These are phyloP conservation scores for Lotmaria passim DNA, from an alignment of 208 protist genomes.

Conservation along the genomic window DNA sequence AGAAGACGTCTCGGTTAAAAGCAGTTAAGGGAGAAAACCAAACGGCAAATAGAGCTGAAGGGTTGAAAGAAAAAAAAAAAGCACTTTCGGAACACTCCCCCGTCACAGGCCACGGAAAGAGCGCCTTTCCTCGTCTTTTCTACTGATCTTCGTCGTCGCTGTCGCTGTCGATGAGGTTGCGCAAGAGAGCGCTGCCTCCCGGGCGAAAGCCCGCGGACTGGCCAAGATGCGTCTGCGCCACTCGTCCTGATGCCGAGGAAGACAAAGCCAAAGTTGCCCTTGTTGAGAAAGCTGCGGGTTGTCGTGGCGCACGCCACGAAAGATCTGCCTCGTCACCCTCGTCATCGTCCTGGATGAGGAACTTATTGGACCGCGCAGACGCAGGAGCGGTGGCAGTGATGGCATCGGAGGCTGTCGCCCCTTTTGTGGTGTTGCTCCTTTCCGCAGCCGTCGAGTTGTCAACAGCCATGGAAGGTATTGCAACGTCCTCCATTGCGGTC, in stretches of 20 bases:
- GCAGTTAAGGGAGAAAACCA: too few relatives aligned
- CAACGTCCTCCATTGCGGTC: too few relatives aligned
- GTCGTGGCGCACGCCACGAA: neutral
- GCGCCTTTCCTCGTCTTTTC: neutral
- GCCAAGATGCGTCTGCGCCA: neutral
- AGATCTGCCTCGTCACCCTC: slow-evolving; percentile 5
- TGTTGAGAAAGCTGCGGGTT: neutral
- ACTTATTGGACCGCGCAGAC: slow-evolving; percentile 19
- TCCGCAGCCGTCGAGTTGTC: neutral
- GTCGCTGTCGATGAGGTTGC: slow-evolving; percentile 24
- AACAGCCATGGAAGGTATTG: neutral
- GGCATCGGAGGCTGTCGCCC: too few relatives aligned
- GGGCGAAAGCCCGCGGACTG: neutral
- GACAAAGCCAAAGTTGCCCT: neutral
- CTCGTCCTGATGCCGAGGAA: neutral
- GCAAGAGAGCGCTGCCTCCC: slow-evolving; percentile 9
- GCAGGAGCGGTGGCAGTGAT: neutral
- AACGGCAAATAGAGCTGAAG: too few relatives aligned
- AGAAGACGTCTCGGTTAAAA: too few relatives aligned
- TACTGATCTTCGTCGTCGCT: slow-evolving; percentile 7
- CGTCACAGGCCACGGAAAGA: too few relatives aligned
- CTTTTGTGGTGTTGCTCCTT: neutral
- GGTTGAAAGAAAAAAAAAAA: neutral
- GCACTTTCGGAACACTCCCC: too few relatives aligned
- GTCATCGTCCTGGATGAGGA: slow-evolving; percentile 22